Percentiles rank a stretch among this genome's conserved stretches.
phyloP scores from a whole-genome alignment of 306 rosid genomes.

The Rubus parviflorus region DNA sequence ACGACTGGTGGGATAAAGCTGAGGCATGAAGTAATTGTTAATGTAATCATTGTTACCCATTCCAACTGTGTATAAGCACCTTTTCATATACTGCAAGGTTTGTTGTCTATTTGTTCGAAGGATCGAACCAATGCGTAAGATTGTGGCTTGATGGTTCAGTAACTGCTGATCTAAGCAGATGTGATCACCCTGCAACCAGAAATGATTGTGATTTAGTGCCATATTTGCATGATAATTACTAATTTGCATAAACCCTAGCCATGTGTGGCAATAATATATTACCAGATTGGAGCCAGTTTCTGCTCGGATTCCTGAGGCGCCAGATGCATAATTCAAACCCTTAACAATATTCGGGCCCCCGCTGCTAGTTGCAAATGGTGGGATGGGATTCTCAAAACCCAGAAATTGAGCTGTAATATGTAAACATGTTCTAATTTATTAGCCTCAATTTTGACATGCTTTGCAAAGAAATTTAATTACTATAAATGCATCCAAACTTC shows the following conservation, averaged over 20 bases:
- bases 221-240: neutral
- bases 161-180: constrained; percentile 40
- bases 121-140: constrained; percentile 17
- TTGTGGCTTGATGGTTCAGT: constrained; percentile 31
- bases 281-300: constrained; percentile 25
- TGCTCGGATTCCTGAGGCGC: constrained; percentile 20
- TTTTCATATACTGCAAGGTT: constrained; percentile 30
- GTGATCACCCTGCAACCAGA: constrained; percentile 37
- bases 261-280: too few relatives aligned
- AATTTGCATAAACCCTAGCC: too few relatives aligned
- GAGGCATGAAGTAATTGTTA: constrained; percentile 54
- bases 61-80: constrained; percentile 55
- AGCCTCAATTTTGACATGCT: neutral
- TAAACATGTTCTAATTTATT: neutral
- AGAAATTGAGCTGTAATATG: constrained; percentile 18
- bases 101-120: constrained; percentile 15
- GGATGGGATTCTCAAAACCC: constrained; percentile 18
- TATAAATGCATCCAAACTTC: neutral
- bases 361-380: constrained; percentile 7
- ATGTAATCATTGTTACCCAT: constrained; percentile 65
- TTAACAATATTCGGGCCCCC: neutral
- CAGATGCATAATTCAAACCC: constrained; percentile 37
- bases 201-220: neutral
- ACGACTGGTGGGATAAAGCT: constrained; percentile 32
- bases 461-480: neutral